Evolutionary conservation across 208 protist species (phyloP).

Genomic region (Trypanosoma melophagium): DNA sequence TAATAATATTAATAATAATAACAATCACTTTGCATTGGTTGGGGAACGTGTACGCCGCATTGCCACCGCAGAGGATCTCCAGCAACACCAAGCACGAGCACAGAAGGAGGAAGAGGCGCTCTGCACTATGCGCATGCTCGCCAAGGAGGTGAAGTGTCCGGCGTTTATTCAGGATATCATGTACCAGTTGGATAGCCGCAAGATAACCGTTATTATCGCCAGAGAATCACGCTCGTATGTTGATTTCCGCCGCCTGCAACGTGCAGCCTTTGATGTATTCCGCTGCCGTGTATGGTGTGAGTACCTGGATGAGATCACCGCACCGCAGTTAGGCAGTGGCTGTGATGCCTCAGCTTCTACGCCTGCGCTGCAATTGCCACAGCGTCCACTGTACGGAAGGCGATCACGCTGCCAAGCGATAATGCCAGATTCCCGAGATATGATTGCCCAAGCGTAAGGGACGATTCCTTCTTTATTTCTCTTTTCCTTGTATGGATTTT

Average conservation of each 20-base stretch:
- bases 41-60: conserved; percentile 30
- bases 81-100: conserved; percentile 32
- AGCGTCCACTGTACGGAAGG: conserved; percentile 6
- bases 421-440: background rate
- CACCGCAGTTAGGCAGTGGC: background rate
- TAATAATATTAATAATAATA: no score
- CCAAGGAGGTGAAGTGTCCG: conserved; percentile 43
- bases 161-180: conserved; percentile 63
- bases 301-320: conserved; percentile 73
- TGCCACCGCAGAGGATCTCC: conserved; percentile 43
- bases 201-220: conserved; percentile 78
- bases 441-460: background rate
- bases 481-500: no score
- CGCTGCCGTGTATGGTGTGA: conserved; percentile 82
- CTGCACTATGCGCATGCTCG: conserved; percentile 44
- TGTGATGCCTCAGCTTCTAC: no score
- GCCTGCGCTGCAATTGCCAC: background rate
- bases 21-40: background rate
- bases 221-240: conserved; percentile 50
- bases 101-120: conserved; percentile 56
- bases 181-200: conserved; percentile 76
- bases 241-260: conserved; percentile 80
- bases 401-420: background rate
- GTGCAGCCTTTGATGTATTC: conserved; percentile 67
- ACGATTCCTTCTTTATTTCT: no score